These are phyloP conservation scores for Hypericum perforatum DNA, from an alignment of 345 rosid species.

Conservation along the genomic window DNA sequence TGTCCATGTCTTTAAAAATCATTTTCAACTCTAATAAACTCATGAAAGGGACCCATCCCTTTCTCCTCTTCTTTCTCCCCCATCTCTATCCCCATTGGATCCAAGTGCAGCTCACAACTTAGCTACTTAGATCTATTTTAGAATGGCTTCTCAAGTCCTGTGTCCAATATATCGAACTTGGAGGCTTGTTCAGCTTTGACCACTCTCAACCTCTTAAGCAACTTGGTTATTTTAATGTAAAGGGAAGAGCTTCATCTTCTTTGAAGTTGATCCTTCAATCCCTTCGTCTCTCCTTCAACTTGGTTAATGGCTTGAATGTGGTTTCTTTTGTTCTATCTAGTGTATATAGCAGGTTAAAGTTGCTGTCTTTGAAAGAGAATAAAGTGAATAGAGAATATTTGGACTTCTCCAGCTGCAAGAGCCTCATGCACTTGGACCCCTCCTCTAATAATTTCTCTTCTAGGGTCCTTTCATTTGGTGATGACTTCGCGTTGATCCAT, in stretches of 20 bases:
- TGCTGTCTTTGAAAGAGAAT: conserved; percentile 51
- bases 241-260: conserved; percentile 30
- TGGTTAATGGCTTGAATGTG: conserved; percentile 38
- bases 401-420: no score
- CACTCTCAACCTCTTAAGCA: conserved; percentile 47
- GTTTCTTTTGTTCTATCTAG: conserved; percentile 41
- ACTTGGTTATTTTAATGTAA: conserved; percentile 28
- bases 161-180: conserved; percentile 36
- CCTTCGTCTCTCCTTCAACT: conserved; percentile 67
- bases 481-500: no score
- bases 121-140: conserved; percentile 62
- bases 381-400: conserved; percentile 64
- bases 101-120: conserved; percentile 57
- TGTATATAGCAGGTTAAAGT: conserved; percentile 50
- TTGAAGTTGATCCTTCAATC: conserved; percentile 45
- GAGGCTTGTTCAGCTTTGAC: conserved; percentile 49
- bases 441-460: no score
- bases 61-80: no score
- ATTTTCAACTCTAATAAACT: no score
- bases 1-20: no score
- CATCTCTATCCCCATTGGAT: conserved; percentile 39
- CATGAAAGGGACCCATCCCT: no score
- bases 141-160: conserved; percentile 52
- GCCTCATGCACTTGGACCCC: no score
- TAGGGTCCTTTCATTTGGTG: no score